Base-by-base conservation (phyloP, 768 basidiomycete species). In the Sarcodon sp. region DNA sequence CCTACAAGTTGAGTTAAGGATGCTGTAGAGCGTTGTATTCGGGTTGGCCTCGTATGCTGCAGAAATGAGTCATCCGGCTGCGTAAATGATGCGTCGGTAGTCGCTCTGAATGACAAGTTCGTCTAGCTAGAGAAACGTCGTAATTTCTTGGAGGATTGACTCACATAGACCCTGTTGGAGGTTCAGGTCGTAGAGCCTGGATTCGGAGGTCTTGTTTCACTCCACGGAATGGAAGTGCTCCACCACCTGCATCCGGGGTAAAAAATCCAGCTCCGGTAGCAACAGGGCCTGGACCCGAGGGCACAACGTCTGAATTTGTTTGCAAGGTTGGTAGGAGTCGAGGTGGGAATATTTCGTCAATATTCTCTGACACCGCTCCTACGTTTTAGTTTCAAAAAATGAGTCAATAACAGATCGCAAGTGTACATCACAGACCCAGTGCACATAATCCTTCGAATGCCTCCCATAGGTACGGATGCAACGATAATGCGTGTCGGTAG, bases 391-490 rank as follows among this genome's bases (percentile, higher is more conserved):
- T 47, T 37, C 47, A 45, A 50, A 49, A 43, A 43, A 58, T 50
- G 27, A 41, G 56, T 53, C 50, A 54, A 51, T 49, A n/a, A 48
- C 27, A 35, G 41, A 38, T 34, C 7, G 15, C 21, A 27, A 35
- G 47, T 32, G 51, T 32, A n/a, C 18, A 43, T 47, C 34, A 65
- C 70, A 46, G 56, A 85, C 92, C 91, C 41, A 88, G 65, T 32
- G 73, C 65, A 61, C 91, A 94, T 33, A 96, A 63, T 0, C 87
- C 90, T 58, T 91, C 87, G 57, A 91, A 86, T 4, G 91, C 91
- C 61, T 96, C 91, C 90, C 90, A 94, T 47, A 92, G 65, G 60
- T 87, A 75, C 33, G 88, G 87, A 59, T 89, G 82, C 43, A 80
- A 60, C 11, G 69, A 61, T 51, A 96, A 69, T 27, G 89, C 85